Percentiles rank a stretch among this genome's conserved stretches.
Conservation (phyloP, 2,329 filamentous ascomycete species). For the Fusarium sp. region DNA sequence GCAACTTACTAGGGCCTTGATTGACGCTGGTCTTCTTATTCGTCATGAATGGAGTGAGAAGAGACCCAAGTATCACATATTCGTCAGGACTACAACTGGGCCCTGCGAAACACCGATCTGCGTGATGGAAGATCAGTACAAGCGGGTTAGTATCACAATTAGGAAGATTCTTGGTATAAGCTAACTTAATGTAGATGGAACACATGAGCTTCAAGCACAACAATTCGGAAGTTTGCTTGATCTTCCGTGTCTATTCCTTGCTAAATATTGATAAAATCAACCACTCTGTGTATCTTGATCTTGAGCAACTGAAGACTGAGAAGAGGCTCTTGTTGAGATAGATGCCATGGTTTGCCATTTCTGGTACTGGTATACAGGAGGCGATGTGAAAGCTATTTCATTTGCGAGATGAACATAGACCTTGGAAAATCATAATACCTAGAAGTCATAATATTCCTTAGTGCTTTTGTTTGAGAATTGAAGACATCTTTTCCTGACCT, state of each 20-base stretch:
- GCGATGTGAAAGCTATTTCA: too few species aligned
- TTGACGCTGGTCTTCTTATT: constrained; percentile 25
- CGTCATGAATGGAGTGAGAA: constrained; percentile 31
- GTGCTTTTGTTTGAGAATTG: too few species aligned
- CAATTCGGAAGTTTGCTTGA: constrained; percentile 1
- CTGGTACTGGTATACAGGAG: too few species aligned
- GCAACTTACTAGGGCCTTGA: constrained; percentile 22
- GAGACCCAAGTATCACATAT: constrained; percentile 61
- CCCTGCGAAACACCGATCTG: constrained; percentile 37
- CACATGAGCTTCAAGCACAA: neutral
- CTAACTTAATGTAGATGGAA: neutral
- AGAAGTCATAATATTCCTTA: too few species aligned
- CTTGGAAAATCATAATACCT: too few species aligned
- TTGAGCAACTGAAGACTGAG: neutral
- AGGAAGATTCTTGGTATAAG: fast-evolving
- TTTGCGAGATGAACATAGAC: too few species aligned
- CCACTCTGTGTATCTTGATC: neutral
- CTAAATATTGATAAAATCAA: neutral
- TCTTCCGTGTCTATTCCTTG: constrained; percentile 16
- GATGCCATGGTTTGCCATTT: constrained; percentile 4
- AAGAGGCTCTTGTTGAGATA: neutral
- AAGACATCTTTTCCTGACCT: too few species aligned
- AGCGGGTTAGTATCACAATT: neutral
- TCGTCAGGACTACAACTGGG: constrained; percentile 65
- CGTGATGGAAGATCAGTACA: constrained; percentile 17